These are phyloP conservation scores for Porcisia hertigi DNA, from an alignment of 208 protist genomes.

Conservation along the genomic window DNA sequence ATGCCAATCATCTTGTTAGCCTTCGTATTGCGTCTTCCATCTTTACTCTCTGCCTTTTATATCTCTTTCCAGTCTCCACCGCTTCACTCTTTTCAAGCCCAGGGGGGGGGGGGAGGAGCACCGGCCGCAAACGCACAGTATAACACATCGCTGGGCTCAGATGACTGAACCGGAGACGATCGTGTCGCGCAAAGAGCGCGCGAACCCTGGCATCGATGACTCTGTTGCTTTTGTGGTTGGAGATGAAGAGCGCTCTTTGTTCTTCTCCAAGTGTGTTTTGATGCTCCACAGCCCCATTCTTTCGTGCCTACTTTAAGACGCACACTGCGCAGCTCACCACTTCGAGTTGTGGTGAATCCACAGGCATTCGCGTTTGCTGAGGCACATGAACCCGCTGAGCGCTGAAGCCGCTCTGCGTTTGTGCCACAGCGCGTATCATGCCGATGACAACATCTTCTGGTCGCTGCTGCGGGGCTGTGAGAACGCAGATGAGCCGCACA, in stretches of 20 bases:
- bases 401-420: slow-evolving; percentile 37
- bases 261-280: slow-evolving; percentile 22
- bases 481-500: neutral
- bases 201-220: neutral
- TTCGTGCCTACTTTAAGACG: slow-evolving; percentile 16
- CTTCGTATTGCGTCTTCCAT: too few species aligned
- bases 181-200: neutral
- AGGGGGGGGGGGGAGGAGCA: too few species aligned
- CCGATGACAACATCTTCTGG: slow-evolving; percentile 32
- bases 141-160: neutral
- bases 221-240: slow-evolving; percentile 21
- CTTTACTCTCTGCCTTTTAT: too few species aligned
- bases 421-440: slow-evolving; percentile 18
- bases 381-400: slow-evolving; percentile 13
- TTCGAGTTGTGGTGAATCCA: neutral
- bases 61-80: too few species aligned
- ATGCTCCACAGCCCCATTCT: slow-evolving; percentile 21
- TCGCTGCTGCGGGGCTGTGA: slow-evolving; percentile 9
- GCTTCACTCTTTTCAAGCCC: too few species aligned
- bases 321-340: neutral
- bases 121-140: too few species aligned
- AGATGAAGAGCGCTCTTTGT: slow-evolving; percentile 8
- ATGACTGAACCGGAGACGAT: neutral
- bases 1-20: too few species aligned
- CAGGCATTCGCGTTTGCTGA: slow-evolving; percentile 13